Evolutionary conservation across 805 yeast species (phyloP), one percentile per base, ranked within the genome.

Genomic region (Cyberlindnera americana): DNA sequence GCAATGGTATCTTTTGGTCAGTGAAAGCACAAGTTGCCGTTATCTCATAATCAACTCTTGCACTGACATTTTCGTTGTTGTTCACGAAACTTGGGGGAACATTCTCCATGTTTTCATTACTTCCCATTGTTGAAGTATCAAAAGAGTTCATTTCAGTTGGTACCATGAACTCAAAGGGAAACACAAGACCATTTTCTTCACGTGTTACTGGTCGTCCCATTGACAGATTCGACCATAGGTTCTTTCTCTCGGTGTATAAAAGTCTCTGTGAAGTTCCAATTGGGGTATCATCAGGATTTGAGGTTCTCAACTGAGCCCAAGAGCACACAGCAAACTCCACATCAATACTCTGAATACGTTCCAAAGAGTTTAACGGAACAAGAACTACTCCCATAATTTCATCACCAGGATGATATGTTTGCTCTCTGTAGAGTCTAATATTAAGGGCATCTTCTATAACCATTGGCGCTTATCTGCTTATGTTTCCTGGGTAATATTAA

Each of bases 41-140:
- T 13, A 31, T 31, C 27, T 22, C 34, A n/a, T 31, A 31, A n/a
- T 31, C 34, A 4, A 31, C 34, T 22, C 34, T 31, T 12, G 34
- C 34, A 9, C 19, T 18, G 3, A 31, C 19, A 7, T 22, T 26
- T 5, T 22, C 22, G 27, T 31, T 21, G 14, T 22, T 15, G 11
- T 31, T 21, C 9, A 9, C 27, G 27, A 31, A 31, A 12, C 27
- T 31, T 31, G 34, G 34, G 6, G 34, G 34, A 7, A 22, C 19
- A 13, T 19, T 19, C 22, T n/a, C 22, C 12, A 19, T 10, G 11
- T 15, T n/a, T 12, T 22, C 12, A 11, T 19, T 18, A 6, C 15
- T 15, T 3, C 33, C 16, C 33, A 19, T 29, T 10, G 22, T 29
- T 3, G 23, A 6, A 11, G 12, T 19, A 19, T 19, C 33, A 12